Conservation (phyloP, 1,284 basidiomycete species). For the Hypsizygus ulmarius region DNA sequence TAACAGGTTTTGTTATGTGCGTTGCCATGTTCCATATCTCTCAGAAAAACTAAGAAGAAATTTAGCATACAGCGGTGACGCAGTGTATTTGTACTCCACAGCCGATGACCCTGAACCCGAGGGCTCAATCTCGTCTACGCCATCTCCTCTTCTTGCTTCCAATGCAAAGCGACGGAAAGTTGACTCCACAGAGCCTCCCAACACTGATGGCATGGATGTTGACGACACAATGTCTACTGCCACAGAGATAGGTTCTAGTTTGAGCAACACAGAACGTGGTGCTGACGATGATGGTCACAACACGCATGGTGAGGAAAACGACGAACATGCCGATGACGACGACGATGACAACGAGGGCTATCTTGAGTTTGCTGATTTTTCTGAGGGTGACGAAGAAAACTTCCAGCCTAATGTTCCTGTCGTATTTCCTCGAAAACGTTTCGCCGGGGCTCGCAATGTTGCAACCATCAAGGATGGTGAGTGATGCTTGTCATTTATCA, state of each 20-base stretch:
- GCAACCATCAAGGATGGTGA: constrained; percentile 90
- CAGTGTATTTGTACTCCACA: constrained; percentile 79
- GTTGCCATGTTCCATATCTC: constrained; percentile 20
- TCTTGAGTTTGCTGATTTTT: constrained; percentile 29
- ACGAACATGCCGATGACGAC: constrained; percentile 31
- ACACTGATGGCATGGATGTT: constrained; percentile 12
- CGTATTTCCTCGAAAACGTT: constrained; percentile 68
- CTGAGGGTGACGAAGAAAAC: constrained; percentile 23
- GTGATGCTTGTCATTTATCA: constrained; percentile 19
- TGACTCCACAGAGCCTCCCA: constrained; percentile 1
- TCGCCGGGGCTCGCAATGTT: constrained; percentile 75
- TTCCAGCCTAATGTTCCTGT: constrained; percentile 48
- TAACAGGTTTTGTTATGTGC: constrained; percentile 54
- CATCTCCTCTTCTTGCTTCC: constrained; percentile 23
- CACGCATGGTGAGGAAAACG: constrained; percentile 24
- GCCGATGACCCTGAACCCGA: constrained; percentile 55
- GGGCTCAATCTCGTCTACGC: constrained; percentile 16
- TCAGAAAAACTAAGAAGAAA: background rate
- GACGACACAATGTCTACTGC: constrained; percentile 12
- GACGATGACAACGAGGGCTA: constrained; percentile 36
- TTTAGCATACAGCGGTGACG: constrained; percentile 76
- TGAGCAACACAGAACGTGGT: constrained; percentile 16
- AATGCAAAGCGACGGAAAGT: constrained; percentile 23
- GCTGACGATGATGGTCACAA: constrained; percentile 23
- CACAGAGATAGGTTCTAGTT: background rate